Evolutionary conservation across 2,329 filamentous ascomycete species (phyloP).

Genomic region (Fusarium vanettenii): DNA sequence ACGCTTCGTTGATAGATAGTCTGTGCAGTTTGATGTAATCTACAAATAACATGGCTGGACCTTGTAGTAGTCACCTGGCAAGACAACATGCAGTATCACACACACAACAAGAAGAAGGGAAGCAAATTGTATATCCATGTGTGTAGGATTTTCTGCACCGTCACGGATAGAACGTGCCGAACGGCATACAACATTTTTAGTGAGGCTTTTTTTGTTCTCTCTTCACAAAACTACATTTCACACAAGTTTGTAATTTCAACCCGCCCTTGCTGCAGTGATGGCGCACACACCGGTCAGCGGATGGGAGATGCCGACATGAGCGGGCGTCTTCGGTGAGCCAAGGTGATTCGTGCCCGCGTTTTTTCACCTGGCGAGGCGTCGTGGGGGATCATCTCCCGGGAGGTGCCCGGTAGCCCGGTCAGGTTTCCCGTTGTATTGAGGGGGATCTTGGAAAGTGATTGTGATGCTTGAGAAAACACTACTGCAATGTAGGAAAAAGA

Average conservation of each 20-base stretch:
- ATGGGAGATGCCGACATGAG: conserved; percentile 28
- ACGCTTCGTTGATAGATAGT: background rate
- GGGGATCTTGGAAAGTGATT: background rate
- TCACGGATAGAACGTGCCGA: conserved; percentile 34
- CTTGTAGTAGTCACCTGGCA: background rate
- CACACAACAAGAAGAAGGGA: background rate
- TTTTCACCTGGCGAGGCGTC: background rate
- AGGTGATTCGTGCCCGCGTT: conserved; percentile 38
- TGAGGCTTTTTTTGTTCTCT: conserved; percentile 19
- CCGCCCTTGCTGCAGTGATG: background rate
- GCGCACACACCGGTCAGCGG: conserved; percentile 25
- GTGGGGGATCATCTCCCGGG: conserved; percentile 16
- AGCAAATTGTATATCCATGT: background rate
- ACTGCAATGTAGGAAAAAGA: background rate
- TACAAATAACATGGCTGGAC: background rate
- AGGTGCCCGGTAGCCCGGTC: conserved; percentile 1
- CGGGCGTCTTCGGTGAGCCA: background rate
- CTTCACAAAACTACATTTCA: background rate
- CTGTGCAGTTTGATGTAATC: background rate
- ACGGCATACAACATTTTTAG: background rate
- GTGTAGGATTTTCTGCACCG: conserved; percentile 16
- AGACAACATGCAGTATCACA: background rate
- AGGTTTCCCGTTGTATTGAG: background rate
- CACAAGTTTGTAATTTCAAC: background rate
- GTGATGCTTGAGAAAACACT: background rate